A percentile compares a stretch with the other conserved stretches of the same genome.
Evolutionary conservation across 164 flowering plant species (phyloP).

Genomic region (Nymphaea thermarum): DNA sequence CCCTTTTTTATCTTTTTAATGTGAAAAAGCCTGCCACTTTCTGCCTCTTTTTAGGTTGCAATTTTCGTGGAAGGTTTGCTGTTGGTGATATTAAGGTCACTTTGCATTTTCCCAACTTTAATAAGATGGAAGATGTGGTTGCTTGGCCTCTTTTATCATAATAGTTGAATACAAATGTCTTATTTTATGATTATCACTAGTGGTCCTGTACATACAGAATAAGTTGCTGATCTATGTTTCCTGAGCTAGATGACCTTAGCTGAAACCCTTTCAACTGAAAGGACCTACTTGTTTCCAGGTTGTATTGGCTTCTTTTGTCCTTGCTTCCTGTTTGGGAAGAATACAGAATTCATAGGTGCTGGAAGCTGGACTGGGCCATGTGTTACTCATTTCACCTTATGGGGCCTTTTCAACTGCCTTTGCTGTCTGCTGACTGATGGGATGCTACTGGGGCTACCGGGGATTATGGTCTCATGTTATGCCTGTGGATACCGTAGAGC

Average conservation of each 20-base stretch:
- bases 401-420: constrained; percentile 49
- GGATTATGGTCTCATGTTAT: constrained; percentile 69
- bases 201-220: no score
- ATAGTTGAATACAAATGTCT: no score
- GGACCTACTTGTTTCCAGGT: constrained; percentile 26
- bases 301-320: constrained; percentile 63
- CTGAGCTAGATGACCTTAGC: background rate
- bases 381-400: constrained; percentile 52
- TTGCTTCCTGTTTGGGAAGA: constrained; percentile 68
- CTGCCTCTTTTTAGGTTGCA: no score
- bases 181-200: no score
- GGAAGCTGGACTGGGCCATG: constrained; percentile 68
- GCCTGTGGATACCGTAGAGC: constrained; percentile 73
- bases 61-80: no score
- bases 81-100: no score
- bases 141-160: no score
- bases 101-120: no score
- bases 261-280: background rate
- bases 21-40: no score
- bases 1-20: no score
- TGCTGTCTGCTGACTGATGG: constrained; percentile 70
- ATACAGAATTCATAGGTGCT: constrained; percentile 82
- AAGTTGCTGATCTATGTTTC: no score
- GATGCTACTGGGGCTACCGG: constrained; percentile 53
- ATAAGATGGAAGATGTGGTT: no score